Evolutionary conservation across 768 basidiomycete genomes (phyloP).

Genomic region (Leccinum boreale): DNA sequence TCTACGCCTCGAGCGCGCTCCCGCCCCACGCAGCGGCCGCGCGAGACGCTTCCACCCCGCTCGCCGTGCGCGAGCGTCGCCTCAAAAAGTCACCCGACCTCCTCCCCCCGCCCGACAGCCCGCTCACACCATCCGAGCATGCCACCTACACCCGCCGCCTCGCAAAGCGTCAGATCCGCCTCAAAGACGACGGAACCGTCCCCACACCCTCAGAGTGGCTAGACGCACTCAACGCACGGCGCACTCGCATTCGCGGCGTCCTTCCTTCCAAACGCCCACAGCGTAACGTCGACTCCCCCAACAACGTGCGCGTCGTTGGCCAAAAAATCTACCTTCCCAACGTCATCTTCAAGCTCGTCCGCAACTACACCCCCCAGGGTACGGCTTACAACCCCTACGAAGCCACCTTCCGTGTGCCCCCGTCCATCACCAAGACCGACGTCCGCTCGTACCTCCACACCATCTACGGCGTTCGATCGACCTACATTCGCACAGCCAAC

Average conservation of each 20-base stretch:
- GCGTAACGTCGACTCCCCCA: slow-evolving; percentile 31
- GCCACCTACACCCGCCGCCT: slow-evolving; percentile 57
- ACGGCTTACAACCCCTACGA: slow-evolving; percentile 91
- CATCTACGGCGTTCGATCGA: slow-evolving; percentile 85
- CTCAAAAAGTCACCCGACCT: slow-evolving; percentile 44
- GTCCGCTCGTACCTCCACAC: slow-evolving; percentile 80
- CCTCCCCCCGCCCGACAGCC: slow-evolving; percentile 37
- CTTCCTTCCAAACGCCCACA: slow-evolving; percentile 29
- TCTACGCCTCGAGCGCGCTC: slow-evolving; percentile 49
- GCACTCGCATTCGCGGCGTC: slow-evolving; percentile 69
- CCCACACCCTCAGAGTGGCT: slow-evolving; percentile 60
- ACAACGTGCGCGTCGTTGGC: slow-evolving; percentile 57
- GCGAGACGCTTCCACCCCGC: slow-evolving; percentile 66
- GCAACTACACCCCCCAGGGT: slow-evolving; percentile 74
- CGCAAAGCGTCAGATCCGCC: slow-evolving; percentile 48
- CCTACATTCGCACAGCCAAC: slow-evolving; percentile 95
- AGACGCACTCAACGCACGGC: slow-evolving; percentile 49
- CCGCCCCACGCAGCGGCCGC: slow-evolving; percentile 44
- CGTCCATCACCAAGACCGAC: slow-evolving; percentile 88
- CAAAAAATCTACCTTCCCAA: slow-evolving; percentile 90
- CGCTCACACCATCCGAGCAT: slow-evolving; percentile 65
- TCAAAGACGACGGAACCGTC: slow-evolving; percentile 30
- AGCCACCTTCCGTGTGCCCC: slow-evolving; percentile 91
- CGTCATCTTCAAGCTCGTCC: slow-evolving; percentile 74
- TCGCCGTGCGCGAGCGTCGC: slow-evolving; percentile 70